Base-by-base conservation (phyloP, 1,284 basidiomycete species). In the Leccinum glutinopallens region DNA sequence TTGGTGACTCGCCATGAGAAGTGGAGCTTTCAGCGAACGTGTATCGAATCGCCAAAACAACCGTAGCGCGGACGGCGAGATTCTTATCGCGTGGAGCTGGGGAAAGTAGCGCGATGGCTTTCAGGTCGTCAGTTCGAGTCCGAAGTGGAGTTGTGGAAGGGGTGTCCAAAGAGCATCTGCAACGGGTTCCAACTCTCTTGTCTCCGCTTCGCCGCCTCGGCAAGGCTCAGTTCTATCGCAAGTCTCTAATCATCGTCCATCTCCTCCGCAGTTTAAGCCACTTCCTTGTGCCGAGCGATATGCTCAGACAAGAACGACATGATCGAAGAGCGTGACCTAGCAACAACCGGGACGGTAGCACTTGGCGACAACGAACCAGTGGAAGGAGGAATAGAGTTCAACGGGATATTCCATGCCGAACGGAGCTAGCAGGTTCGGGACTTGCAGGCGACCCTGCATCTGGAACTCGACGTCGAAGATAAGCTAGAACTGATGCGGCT, bases 21-120 rank as follows among this genome's bases (percentile, higher is more conserved):
- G 86, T 84, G 1, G 90, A 86, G 4, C 89, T 89, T 73, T 98
- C 96, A 29, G 92, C 94, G 70, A 99, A 96, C 0, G 96, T 97
- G 75, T 98, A 98, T 15, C 97, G 88, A 68, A 98, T 91, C 1
- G 97, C 94, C 5, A 96, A 93, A 9, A 97, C 89, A 57, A 97
- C 96, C 3, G 95, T 94, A 0, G 95, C 90, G 88, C 1, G 88
- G 17, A 92, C 86, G 17, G 89, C 84, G 2, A 89, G 83, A 69
- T 88, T 89, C 9, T 82, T 77, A 71, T 93, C 87, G 39, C 76
- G 81, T 71, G 94, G n/a, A 97, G 85, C 71, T 96, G 93, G 6
- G 91, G 93, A 15, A 99, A 81, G 95, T 94, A 0, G 95, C 90
- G 88, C 1, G 88, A 85, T 5, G 97, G 94, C 62, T 97, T 91